These are phyloP conservation scores for Chlamydomonas sp. DNA, from an alignment of 139 green algal genomes.

Conservation along the genomic window DNA sequence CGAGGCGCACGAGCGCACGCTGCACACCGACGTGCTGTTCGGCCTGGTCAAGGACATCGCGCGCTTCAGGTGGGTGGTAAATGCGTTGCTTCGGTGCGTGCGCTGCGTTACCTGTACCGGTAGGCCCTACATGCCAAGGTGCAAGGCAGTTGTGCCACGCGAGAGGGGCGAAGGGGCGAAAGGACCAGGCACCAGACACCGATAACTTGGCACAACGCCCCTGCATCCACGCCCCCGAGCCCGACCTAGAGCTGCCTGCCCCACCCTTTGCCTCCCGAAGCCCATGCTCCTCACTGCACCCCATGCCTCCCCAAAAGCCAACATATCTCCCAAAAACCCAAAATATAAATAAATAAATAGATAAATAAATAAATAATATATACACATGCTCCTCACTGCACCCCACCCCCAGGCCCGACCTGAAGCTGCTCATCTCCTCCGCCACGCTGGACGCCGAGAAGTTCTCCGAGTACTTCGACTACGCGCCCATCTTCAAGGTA, in stretches of 20 bases:
- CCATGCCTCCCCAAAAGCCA: no score
- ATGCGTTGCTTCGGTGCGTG: neutral
- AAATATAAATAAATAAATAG: no score
- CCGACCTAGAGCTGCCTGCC: neutral
- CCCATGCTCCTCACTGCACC: neutral
- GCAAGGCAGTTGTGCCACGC: neutral
- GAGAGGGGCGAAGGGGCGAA: no score
- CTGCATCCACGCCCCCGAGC: no score
- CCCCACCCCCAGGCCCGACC: slow-evolving; percentile 73
- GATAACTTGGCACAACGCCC: no score
- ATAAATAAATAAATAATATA: no score
- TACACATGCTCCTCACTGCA: no score
- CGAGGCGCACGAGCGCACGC: slow-evolving; percentile 95
- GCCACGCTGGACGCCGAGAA: slow-evolving; percentile 94
- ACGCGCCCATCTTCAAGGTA: slow-evolving; percentile 92
- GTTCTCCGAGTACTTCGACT: slow-evolving; percentile 97
- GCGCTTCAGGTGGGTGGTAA: slow-evolving; percentile 43
- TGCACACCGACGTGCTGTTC: slow-evolving; percentile 98
- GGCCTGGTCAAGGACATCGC: slow-evolving; percentile 91
- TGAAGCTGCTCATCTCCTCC: slow-evolving; percentile 97
- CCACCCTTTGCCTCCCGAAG: neutral
- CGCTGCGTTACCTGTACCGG: neutral
- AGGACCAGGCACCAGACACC: neutral
- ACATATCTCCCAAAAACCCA: no score
- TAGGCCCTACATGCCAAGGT: slow-evolving; percentile 78